These are phyloP conservation scores for Trichoderma citrinoviride DNA, from an alignment of 2,329 filamentous ascomycete species.

Conservation along the genomic window DNA sequence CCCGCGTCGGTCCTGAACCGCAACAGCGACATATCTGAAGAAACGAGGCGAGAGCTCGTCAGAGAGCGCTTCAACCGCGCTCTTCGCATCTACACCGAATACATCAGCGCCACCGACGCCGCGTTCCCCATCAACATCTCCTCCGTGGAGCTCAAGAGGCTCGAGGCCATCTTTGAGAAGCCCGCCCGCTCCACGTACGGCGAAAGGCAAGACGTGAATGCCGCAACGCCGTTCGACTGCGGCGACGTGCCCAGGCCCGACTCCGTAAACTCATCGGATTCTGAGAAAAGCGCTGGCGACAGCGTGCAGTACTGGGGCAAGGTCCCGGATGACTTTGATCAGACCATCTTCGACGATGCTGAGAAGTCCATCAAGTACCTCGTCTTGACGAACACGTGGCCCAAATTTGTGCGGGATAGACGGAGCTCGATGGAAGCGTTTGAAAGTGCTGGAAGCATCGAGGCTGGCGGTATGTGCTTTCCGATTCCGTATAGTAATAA, in stretches of 20 bases:
- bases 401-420: constrained; percentile 50
- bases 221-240: constrained; percentile 40
- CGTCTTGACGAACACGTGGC: constrained; percentile 68
- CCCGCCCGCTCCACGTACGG: constrained; percentile 46
- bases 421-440: constrained; percentile 28
- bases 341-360: constrained; percentile 56
- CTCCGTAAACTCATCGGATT: not conserved
- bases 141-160: constrained; percentile 47
- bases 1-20: constrained; percentile 28
- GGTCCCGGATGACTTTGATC: constrained; percentile 49
- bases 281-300: constrained; percentile 2
- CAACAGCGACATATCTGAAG: constrained; percentile 15
- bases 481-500: not conserved
- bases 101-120: constrained; percentile 57
- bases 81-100: constrained; percentile 59
- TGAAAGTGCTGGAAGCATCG: constrained; percentile 7
- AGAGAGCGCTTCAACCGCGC: constrained; percentile 56
- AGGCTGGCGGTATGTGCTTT: constrained; percentile 18
- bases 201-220: constrained; percentile 36
- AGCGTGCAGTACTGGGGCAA: constrained; percentile 39
- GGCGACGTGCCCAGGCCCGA: not conserved
- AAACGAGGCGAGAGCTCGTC: constrained; percentile 32
- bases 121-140: constrained; percentile 66
- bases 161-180: constrained; percentile 55
- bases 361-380: constrained; percentile 63